Conservation (phyloP, 768 basidiomycete species). For the Serendipita sp. region DNA sequence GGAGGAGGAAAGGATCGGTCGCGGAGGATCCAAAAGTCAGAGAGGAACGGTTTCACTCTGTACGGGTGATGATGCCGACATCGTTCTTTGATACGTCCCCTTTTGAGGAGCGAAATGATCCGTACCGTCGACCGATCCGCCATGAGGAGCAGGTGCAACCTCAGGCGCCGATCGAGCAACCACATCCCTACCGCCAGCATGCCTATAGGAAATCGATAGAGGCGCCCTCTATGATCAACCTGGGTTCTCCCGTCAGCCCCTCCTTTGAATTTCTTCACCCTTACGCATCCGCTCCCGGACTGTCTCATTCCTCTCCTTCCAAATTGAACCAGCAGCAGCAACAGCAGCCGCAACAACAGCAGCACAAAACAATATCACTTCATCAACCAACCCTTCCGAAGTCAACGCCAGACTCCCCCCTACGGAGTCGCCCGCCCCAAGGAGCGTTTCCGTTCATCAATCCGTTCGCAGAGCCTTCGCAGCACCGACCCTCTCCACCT, state of each 20-base stretch:
- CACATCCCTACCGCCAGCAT: neutral
- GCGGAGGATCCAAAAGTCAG: neutral
- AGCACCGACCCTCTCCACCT: neutral
- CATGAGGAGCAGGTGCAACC: neutral
- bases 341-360: too few species aligned
- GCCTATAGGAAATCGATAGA: neutral
- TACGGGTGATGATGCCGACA: neutral
- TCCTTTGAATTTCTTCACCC: conserved; percentile 5
- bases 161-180: neutral
- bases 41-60: neutral
- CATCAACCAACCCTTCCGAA: neutral
- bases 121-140: neutral
- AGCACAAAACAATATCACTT: neutral
- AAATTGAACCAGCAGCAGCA: neutral
- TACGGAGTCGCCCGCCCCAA: neutral
- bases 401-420: neutral
- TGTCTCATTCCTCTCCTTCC: neutral
- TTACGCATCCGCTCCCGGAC: neutral
- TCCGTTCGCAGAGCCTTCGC: neutral
- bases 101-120: neutral
- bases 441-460: conserved; percentile 2
- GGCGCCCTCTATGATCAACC: neutral
- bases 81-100: neutral
- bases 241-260: neutral
- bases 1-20: neutral